Base-by-base conservation (phyloP, 768 basidiomycete genomes). In the Austroboletus festivus region DNA sequence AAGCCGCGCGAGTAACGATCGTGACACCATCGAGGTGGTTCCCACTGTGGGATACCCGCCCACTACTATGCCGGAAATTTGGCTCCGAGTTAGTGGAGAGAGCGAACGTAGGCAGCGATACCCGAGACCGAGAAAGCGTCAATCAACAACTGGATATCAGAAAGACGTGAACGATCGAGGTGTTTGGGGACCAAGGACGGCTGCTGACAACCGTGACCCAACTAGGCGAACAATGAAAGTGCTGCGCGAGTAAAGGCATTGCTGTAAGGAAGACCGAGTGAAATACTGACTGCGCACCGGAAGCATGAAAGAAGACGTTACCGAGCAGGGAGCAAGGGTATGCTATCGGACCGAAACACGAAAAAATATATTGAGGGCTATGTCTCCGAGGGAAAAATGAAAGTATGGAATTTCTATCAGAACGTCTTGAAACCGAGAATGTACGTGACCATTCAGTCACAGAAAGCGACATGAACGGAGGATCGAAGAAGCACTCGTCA, bases 11-110 rank as follows among this genome's bases (percentile, higher is more conserved):
- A 21, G 26, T 21, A 35, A 44, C 12, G 26, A 26, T 4, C 16
- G n/a, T n/a, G n/a, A n/a, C n/a, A n/a, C n/a, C n/a, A n/a, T 16
- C 38, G 37, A 11, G 11, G 16, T 4, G 0, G 11, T 64, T 63
- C 61, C 53, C 61, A 65, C 51, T 53, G 57, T 62, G 63, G 47
- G 53, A 64, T 39, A 46, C 15, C n/a, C n/a, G 21, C 21, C 24
- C 24, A 16, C 8, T 38, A 9, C 40, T 26, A 37, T 21, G 38
- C 12, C 5, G 50, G 49, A 8, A 60, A 42, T 3, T 18, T 3
- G 44, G 50, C 4, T n/a, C 63, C 57, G 21, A 38, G 13, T 5
- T 0, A 50, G 24, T 8, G 60, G 61, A 65, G 63, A 42, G 30
- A 40, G 33, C 15, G 5, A 34, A n/a, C n/a, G n/a, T n/a, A n/a